Base-by-base conservation (phyloP, 2,329 filamentous ascomycete species). In the Cladosporium sp. region DNA sequence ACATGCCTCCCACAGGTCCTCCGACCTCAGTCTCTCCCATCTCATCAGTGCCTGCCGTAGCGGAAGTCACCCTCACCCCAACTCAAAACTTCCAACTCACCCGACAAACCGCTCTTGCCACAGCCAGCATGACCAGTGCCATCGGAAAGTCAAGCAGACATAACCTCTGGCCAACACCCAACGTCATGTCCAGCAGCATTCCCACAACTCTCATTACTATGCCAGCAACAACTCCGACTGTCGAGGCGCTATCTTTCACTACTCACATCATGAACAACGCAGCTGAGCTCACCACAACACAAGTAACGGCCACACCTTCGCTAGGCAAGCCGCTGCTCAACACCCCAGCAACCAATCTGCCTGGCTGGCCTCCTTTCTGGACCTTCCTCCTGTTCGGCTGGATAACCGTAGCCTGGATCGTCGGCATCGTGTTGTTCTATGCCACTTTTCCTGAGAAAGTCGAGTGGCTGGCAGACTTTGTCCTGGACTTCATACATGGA, bases 371-470 rank as follows among this genome's bases (percentile, higher is more conserved):
- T 5, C 33, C 48, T 13, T 15, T 50, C 12, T 40, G 53, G 3
- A 47, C 47, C 4, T 27, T 53, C 19, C 20, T 52, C n/a, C 38
- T 62, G 12, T 47, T 61, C 30, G 52, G 48, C 2, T 32, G 59
- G 15, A 29, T 59, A 3, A 33, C 30, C 4, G 32, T 52, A 5
- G 45, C 42, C 13, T 53, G 38, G 52, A 16, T 30, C 3, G 7
- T 57, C 8, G 46, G 58, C 1, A 32, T 55, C 1, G 45, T 60
- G 8, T 53, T 64, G 1, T 56, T 54, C 42, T 50, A 58, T 15
- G 55, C 51, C 18, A 59, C 60, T 16, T 60, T 62, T 29, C 57
- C 59, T 5, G 49, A 55, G 13, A 49, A 15, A 7, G 35, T 38
- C 12, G 41, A 25, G 13, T 46, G 45, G 40, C 7, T 50, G 13